Base-by-base conservation (phyloP, 495 filamentous ascomycete species). In the Stereocaulon alpinum region DNA sequence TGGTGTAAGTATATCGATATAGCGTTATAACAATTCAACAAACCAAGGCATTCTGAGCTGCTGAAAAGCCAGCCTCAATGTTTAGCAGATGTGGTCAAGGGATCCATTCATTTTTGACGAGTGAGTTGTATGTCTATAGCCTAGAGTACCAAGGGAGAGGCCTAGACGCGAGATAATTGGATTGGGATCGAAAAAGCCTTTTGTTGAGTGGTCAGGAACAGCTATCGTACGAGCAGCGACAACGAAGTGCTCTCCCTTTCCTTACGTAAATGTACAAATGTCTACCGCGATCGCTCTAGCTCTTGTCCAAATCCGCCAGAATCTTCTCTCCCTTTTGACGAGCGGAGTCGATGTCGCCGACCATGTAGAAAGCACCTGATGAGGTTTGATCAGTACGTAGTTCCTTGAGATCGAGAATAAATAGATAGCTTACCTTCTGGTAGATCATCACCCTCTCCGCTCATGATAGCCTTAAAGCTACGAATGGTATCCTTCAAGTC, bases 301-400 rank as follows among this genome's bases (percentile, higher is more conserved):
- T 52, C 40, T 63, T 80, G 80, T 93, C 88, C 64, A 98, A 78
- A 71, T 96, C 93, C 66, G 93, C 91, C 76, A 97, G 76, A 79
- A 98, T 96, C 90, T 96, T 95, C 85, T 96, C 91, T 76, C 93
- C 93, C 89, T 98, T 98, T 69, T 80, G 86, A 70, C 88, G 86
- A 54, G 92, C 93, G 64, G 88, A 89, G 67, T 89, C 88, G 66
- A 96, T 84, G 79, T 94, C 88, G 68, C 93, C 93, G 74, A 98
- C 93, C 93, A 94, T 95, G 82, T 94, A 96, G 82, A 94, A 95
- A 72, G 89, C 89, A 77, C 74, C 78, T 78, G 53, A 24, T 24
- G 24, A 3, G 24, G 24, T 24, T 24, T 24, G 24, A 24, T 24
- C 24, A 24, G 24, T 24, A 24, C 24, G 3, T 1, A 24, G 24